Conservation (phyloP, 2,329 filamentous ascomycete genomes). For the Taxawa tesnikishii region DNA sequence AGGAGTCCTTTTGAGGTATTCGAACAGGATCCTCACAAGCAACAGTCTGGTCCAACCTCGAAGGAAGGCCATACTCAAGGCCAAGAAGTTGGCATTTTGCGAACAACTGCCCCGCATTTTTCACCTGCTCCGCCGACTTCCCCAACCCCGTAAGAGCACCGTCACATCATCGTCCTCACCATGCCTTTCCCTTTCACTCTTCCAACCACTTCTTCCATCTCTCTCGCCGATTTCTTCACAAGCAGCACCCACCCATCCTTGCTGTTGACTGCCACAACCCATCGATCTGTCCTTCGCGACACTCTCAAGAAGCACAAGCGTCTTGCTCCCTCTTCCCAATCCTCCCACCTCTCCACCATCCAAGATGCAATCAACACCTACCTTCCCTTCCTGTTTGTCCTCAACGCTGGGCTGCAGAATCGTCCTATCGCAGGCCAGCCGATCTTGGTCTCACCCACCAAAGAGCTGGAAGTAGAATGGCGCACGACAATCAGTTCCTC, state of each 20-base stretch:
- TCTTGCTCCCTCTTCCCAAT: slow-evolving; percentile 58
- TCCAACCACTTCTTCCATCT: slow-evolving; percentile 79
- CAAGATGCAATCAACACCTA: slow-evolving; percentile 62
- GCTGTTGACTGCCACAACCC: slow-evolving; percentile 67
- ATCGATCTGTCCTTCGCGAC: slow-evolving; percentile 71
- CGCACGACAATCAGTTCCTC: slow-evolving; percentile 61
- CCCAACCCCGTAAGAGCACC: no score
- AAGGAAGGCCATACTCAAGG: no score
- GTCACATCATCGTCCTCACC: slow-evolving; percentile 1
- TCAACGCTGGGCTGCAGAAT: slow-evolving; percentile 42
- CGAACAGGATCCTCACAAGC: no score
- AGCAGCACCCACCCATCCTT: slow-evolving; percentile 83
- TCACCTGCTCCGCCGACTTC: no score
- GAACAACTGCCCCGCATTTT: no score
- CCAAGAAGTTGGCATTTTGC: no score
- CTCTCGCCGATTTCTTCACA: slow-evolving; percentile 64
- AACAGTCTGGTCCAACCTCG: no score
- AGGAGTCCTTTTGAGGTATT: no score
- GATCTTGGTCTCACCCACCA: slow-evolving; percentile 49
- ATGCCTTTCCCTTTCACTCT: slow-evolving; percentile 89
- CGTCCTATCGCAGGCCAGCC: slow-evolving; percentile 43
- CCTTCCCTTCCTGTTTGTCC: slow-evolving; percentile 67
- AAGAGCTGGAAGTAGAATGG: slow-evolving; percentile 59
- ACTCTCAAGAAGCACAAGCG: slow-evolving; percentile 83
- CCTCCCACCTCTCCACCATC: slow-evolving; percentile 57